Evolutionary conservation across 345 rosid species (phyloP), one percentile per base, ranked within the genome.

Genomic region (Eucalyptus albens): DNA sequence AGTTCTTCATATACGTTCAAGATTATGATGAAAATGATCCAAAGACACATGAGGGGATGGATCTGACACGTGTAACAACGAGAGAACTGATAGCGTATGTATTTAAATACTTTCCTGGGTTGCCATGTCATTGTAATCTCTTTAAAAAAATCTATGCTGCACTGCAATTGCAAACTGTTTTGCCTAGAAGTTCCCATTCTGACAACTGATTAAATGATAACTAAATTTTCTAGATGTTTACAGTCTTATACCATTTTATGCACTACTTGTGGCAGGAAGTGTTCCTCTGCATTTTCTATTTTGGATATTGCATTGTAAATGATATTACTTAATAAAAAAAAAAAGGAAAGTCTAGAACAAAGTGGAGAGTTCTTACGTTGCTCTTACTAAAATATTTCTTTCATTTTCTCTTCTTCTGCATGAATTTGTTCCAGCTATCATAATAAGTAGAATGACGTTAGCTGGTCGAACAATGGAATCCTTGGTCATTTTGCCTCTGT

Each of bases 31-130:
- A 97, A 93, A 93, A 17, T 77, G 97, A 97, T 89, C 98, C 99
- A 9, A 96, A 93, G 91, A 97, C 99, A 86, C 99, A 97, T 3
- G 96, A 96, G 88, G 99, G 99, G 91, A 92, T 97, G 96, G 99
- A 97, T 92, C 95, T 97, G 94, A 94, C 93, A 8, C 94, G 97
- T 91, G 95, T 97, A 88, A 94, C 97, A 59, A 97, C 98, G n/a
- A 96, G 90, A 91, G 94, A 97, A 80, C 91, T 97, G 92, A 97
- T 97, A 91, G 96, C 96, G 99, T 97, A 95, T 94, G 98, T 87
- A 55, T 81, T 90, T 22, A 19, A 51, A 8, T 50, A 53, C 13
- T 86, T 50, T 92, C 90, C 72, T 53, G 86, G 69, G 47, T 77
- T 4, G 9, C 47, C 85, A 77, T 40, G 15, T 77, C 85, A 19